Base-by-base conservation (phyloP, 1,139 yeast species). In the Blastobotrys serpentis region DNA sequence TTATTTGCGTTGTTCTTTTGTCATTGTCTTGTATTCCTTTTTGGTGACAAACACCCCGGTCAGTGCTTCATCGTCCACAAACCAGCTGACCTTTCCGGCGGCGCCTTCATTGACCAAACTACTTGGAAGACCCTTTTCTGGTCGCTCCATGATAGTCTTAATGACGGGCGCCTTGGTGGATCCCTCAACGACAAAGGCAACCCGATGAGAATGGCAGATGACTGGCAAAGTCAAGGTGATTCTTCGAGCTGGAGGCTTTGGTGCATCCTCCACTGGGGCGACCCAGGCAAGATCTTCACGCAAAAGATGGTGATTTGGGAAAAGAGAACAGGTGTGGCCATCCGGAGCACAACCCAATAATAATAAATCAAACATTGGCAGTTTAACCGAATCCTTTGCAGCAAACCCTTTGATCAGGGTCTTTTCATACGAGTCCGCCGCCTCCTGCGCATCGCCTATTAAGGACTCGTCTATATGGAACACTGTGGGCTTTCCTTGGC, bases 281-380 rank as follows among this genome's bases (percentile, higher is more conserved):
- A 92, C 92, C 98, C 98, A 92, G 2, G 98, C 98, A 61, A 86
- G 77, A 59, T 85, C 81, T 65, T 92, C 98, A 62, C 98, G 78
- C 56, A 92, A 74, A 49, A 86, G 83, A 56, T 87, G 94, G 64
- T 87, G 94, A 63, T 86, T 85, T 14, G 98, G 98, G 74, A 92
- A 92, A 52, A 92, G 77, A 21, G 96, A 88, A 48, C 98, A 96
- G 61, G 90, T 87, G 66, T 92, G 98, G 22, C 98, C 98, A 67
- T 92, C 98, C 2, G 98, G 98, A 0, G 98, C 98, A 74, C 98
- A 90, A 17, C 98, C 98, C 54, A 92, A 75, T 56, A 92, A 73
- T 55, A 92, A 77, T 52, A 92, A 72, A 68, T 92, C 98, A 71
- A 92, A 92, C 81, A 87, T 82, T 51, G 98, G 98, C 55, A 90